phyloP scores from a whole-genome alignment of 2,329 filamentous ascomycete genomes.

The Iodosphaeria phyllophila region DNA sequence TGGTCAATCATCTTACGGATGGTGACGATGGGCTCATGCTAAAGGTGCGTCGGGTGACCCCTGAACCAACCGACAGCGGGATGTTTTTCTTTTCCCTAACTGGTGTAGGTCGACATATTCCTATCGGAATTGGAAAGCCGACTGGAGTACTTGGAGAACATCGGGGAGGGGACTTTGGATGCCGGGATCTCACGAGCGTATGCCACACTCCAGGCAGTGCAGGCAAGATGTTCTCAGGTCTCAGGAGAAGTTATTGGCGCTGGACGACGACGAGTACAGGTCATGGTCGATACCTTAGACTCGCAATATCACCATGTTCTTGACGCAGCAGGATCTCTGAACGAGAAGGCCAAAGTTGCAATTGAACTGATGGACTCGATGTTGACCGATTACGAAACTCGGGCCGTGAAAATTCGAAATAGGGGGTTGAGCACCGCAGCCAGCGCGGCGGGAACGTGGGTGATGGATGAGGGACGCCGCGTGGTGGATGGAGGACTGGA shows the following conservation, averaged over 20 bases:
- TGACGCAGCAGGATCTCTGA: slow-evolving; percentile 66
- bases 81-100: slow-evolving; percentile 3
- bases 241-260: slow-evolving; percentile 81
- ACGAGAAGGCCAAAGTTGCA: slow-evolving; percentile 79
- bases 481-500: slow-evolving; percentile 66
- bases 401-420: slow-evolving; percentile 63
- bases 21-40: slow-evolving; percentile 41
- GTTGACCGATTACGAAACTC: slow-evolving; percentile 67
- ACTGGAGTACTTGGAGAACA: slow-evolving; percentile 74
- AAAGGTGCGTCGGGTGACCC: slow-evolving; percentile 20
- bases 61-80: background rate
- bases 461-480: slow-evolving; percentile 62
- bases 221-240: slow-evolving; percentile 73
- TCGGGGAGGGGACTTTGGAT: slow-evolving; percentile 70
- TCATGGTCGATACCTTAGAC: slow-evolving; percentile 88
- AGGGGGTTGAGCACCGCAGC: slow-evolving; percentile 49
- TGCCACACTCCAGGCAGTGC: slow-evolving; percentile 67
- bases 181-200: slow-evolving; percentile 71
- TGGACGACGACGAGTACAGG: slow-evolving; percentile 62
- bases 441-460: slow-evolving; percentile 47
- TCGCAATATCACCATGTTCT: slow-evolving; percentile 72
- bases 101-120: slow-evolving; percentile 51
- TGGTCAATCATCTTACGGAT: slow-evolving; percentile 42
- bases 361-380: slow-evolving; percentile 75
- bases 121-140: slow-evolving; percentile 72